phyloP scores from a whole-genome alignment of 2,329 filamentous ascomycete genomes.

The Setomelanomma holmii region DNA sequence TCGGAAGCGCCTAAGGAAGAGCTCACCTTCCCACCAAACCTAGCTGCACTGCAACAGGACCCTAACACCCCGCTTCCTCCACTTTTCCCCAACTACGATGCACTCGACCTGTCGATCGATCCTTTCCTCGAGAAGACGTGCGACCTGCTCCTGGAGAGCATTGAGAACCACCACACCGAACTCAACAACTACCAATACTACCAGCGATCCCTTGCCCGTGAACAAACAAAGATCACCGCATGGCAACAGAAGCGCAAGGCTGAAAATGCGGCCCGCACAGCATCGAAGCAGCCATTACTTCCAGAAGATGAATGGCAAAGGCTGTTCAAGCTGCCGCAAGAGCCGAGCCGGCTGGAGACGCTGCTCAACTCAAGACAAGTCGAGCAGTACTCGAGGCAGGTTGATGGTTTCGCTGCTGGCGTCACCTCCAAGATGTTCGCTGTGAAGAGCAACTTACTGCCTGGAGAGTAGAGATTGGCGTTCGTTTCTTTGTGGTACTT shows the following conservation, averaged over 20 bases:
- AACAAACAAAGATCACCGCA: constrained; percentile 94
- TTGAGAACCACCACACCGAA: constrained; percentile 97
- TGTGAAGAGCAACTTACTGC: constrained; percentile 74
- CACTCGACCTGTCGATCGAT: constrained; percentile 91
- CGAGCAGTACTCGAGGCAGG: constrained; percentile 96
- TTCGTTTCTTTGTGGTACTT: constrained; percentile 37
- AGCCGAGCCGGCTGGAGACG: constrained; percentile 90
- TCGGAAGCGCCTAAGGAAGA: constrained; percentile 69
- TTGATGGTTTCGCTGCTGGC: constrained; percentile 92
- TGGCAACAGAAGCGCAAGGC: constrained; percentile 98
- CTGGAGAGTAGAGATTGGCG: constrained; percentile 54
- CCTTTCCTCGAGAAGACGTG: constrained; percentile 98
- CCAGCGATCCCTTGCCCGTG: constrained; percentile 88
- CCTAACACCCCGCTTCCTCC: constrained; percentile 65
- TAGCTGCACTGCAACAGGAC: constrained; percentile 77
- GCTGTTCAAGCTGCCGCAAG: constrained; percentile 95
- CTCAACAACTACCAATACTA: constrained; percentile 99
- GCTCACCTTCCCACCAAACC: constrained; percentile 77
- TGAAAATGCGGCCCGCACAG: constrained; percentile 84
- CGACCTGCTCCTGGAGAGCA: constrained; percentile 93
- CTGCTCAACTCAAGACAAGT: constrained; percentile 96
- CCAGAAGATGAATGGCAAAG: constrained; percentile 98
- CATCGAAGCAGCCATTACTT: constrained; percentile 86
- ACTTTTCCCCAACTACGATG: constrained; percentile 86
- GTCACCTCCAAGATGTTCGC: constrained; percentile 98